Evolutionary conservation across 306 rosid species (phyloP), one percentile per base, ranked within the genome.

Genomic region (Quercus mongolica): DNA sequence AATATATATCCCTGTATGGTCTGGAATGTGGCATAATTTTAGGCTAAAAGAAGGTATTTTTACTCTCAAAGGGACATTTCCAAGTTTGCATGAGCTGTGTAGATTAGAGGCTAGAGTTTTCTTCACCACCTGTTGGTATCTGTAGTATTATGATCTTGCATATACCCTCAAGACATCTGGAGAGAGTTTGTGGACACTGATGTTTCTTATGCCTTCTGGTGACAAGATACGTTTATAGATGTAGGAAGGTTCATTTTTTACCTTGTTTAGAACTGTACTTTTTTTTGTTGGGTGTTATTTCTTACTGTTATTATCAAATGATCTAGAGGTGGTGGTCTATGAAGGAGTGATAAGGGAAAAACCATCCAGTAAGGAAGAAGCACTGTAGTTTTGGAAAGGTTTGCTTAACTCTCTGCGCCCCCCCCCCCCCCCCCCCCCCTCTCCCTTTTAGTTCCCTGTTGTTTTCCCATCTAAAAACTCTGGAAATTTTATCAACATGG

Each of bases 281-380:
- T 74, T 35, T 35, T 35, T 33, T 38, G 52, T 76, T 87, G 44
- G 56, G 65, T 80, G 56, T 44, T 38, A 38, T 86, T 79, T 77
- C 87, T 86, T 65, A 85, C 86, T 69, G 77, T 75, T 85, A 78
- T 67, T 86, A 23, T 88, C 71, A 83, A 88, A 88, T 86, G 90
- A 83, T 91, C 80, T 89, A 89, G 90, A 95, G 99, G 98, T 95
- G 94, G 99, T 95, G 94, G 95, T 95, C 83, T 90, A 91, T 83
- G 92, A 90, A 85, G 97, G 96, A 62, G 84, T 76, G 76, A 68
- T 93, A 82, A 91, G 98, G 89, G 99, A 93, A 91, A 95, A 93
- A 76, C 99, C 98, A 80, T 88, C 92, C 31, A 79, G 87, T 86
- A 90, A 91, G 85, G 94, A 91, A 89, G 99, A 95, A 87, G 99